Percentiles rank a stretch among this genome's conserved stretches.
Conservation (phyloP, 371 early-diverging fungal species). For the Saksenaea vasiformis region DNA sequence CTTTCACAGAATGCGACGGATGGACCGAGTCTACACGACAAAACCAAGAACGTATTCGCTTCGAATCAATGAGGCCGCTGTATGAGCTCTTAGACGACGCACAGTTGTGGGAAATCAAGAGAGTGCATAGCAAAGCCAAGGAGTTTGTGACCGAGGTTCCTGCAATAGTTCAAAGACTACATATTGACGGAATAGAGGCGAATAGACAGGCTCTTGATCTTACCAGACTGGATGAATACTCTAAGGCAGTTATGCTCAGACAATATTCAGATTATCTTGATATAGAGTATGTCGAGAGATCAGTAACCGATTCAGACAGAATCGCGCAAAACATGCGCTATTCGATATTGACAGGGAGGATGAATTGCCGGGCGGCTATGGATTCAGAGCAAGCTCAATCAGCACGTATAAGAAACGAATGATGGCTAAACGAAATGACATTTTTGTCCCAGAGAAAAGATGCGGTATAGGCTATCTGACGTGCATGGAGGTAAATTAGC, state of each 20-base stretch:
- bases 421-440: no score
- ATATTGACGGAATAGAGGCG: background rate
- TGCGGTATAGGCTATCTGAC: no score
- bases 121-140: background rate
- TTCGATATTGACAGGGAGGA: background rate
- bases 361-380: background rate
- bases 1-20: background rate
- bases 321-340: background rate
- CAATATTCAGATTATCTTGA: background rate
- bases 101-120: background rate
- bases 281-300: background rate
- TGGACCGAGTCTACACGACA: background rate
- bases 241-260: background rate
- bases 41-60: background rate
- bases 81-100: background rate
- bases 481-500: no score
- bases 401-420: background rate
- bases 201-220: background rate
- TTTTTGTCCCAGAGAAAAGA: no score
- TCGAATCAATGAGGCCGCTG: background rate
- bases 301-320: background rate
- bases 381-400: background rate
- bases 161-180: background rate
- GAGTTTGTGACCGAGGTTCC: background rate
- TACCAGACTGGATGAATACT: no score